phyloP scores from a whole-genome alignment of 2,329 filamentous ascomycete genomes.

The Aspergillus pseudoterreus region DNA sequence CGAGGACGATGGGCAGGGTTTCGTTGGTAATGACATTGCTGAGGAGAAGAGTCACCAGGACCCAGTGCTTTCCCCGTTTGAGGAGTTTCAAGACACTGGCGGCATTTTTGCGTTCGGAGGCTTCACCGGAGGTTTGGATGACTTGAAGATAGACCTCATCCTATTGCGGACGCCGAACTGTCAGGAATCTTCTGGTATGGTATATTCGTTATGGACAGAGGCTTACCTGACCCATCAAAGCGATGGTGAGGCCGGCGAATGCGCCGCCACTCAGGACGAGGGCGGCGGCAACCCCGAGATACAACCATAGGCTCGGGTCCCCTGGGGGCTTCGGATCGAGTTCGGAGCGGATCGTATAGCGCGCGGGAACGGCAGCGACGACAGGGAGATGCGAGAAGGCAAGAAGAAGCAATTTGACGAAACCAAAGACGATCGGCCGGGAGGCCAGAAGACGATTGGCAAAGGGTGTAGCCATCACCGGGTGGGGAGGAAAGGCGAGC shows the following conservation, averaged over 20 bases:
- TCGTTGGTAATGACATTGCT: slow-evolving; percentile 99
- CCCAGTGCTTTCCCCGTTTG: slow-evolving; percentile 93
- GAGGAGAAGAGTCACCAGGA: slow-evolving; percentile 86
- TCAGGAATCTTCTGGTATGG: not conserved
- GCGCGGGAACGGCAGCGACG: slow-evolving; percentile 35
- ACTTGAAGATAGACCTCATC: slow-evolving; percentile 98
- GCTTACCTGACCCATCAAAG: slow-evolving; percentile 59
- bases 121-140: slow-evolving; percentile 78
- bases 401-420: slow-evolving; percentile 40
- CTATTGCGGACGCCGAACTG: slow-evolving; percentile 34
- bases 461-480: slow-evolving; percentile 25
- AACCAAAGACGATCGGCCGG: slow-evolving; percentile 37
- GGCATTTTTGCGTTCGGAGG: slow-evolving; percentile 82
- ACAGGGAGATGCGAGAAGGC: slow-evolving; percentile 36
- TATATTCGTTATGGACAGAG: not conserved
- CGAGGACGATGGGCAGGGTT: slow-evolving; percentile 89
- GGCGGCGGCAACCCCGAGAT: slow-evolving; percentile 71
- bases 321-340: slow-evolving; percentile 51
- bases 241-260: slow-evolving; percentile 82
- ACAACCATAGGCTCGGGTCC: slow-evolving; percentile 71
- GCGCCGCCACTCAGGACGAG: slow-evolving; percentile 86
- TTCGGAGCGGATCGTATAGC: slow-evolving; percentile 14
- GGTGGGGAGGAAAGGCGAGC: slow-evolving; percentile 2
- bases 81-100: slow-evolving; percentile 74
- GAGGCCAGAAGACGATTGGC: slow-evolving; percentile 31